Percentiles rank a stretch among this genome's conserved stretches.
Conservation (phyloP, 2,329 filamentous ascomycete genomes). For the Monosporascus sp. region DNA sequence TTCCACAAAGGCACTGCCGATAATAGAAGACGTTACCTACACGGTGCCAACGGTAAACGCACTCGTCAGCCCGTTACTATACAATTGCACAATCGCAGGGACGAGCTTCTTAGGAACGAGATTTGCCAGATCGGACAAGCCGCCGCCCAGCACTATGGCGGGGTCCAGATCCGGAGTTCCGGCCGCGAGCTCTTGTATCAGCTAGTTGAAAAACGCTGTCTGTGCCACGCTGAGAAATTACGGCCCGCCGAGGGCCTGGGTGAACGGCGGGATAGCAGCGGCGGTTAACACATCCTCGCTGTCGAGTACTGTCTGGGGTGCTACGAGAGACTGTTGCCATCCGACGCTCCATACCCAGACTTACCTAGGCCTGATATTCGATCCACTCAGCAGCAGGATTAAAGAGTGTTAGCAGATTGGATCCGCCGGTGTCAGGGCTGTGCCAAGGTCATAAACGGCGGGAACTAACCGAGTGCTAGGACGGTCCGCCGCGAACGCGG, state of each 20-base stretch:
- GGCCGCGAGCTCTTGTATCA: too few species aligned
- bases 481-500: slow-evolving; percentile 28
- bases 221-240: slow-evolving; percentile 54
- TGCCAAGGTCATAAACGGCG: slow-evolving; percentile 36
- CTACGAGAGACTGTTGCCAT: slow-evolving; percentile 40
- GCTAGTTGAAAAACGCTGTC: slow-evolving; percentile 41
- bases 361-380: too few species aligned
- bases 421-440: slow-evolving; percentile 26
- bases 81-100: too few species aligned
- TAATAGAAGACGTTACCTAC: too few species aligned
- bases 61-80: too few species aligned
- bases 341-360: slow-evolving; percentile 35
- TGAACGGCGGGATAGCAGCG: slow-evolving; percentile 52
- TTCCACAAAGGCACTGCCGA: too few species aligned
- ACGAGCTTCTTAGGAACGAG: too few species aligned
- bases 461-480: slow-evolving; percentile 38
- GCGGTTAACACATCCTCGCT: slow-evolving; percentile 50
- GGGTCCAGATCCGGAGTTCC: too few species aligned
- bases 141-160: too few species aligned
- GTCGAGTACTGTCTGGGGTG: slow-evolving; percentile 48
- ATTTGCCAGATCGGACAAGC: too few species aligned
- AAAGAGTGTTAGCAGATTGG: slow-evolving; percentile 18
- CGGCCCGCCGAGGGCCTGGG: slow-evolving; percentile 54
- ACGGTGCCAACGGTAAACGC: too few species aligned
- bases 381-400: neutral